A percentile compares a stretch with the other conserved stretches of the same genome.
phyloP scores from a whole-genome alignment of 768 basidiomycete species.

The Leucosporidium creatinivorum region DNA sequence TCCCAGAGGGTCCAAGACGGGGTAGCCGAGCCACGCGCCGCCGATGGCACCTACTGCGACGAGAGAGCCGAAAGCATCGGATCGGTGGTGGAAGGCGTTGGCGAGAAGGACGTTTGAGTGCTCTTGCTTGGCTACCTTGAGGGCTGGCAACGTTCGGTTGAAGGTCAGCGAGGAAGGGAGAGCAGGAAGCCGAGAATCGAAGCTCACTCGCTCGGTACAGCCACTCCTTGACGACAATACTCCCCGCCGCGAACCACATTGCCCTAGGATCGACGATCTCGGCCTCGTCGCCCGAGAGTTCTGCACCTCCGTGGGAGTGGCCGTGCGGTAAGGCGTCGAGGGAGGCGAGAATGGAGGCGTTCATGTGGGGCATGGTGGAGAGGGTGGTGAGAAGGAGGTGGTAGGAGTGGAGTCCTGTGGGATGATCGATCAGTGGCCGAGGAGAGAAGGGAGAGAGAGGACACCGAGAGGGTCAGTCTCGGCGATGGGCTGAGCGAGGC shows the following conservation, averaged over 20 bases:
- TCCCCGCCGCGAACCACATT: conserved; percentile 84
- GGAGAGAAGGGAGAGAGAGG: neutral
- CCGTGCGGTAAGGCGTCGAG: conserved; percentile 45
- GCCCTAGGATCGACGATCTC: conserved; percentile 74
- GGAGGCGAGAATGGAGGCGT: conserved; percentile 30
- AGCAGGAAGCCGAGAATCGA: neutral
- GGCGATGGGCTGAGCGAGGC: neutral
- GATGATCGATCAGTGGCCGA: conserved; percentile 14
- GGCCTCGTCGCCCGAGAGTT: conserved; percentile 45
- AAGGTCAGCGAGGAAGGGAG: neutral
- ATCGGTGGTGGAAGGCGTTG: conserved; percentile 97
- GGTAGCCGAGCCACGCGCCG: conserved; percentile 63
- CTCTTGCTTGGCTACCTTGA: conserved; percentile 78
- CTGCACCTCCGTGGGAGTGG: conserved; percentile 46
- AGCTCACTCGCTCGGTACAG: conserved; percentile 62
- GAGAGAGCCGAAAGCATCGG: conserved; percentile 85
- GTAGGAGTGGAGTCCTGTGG: conserved; percentile 74
- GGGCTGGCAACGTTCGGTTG: conserved; percentile 9
- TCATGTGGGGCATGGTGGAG: conserved; percentile 38
- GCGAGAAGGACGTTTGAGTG: conserved; percentile 83
- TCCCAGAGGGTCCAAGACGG: conserved; percentile 86
- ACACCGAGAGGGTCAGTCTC: neutral
- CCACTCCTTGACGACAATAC: conserved; percentile 83
- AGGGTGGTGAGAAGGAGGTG: conserved; percentile 70
- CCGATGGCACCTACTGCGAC: conserved; percentile 83